Evolutionary conservation across 805 yeast species (phyloP).

Genomic region (Yarrowia keelungensis): DNA sequence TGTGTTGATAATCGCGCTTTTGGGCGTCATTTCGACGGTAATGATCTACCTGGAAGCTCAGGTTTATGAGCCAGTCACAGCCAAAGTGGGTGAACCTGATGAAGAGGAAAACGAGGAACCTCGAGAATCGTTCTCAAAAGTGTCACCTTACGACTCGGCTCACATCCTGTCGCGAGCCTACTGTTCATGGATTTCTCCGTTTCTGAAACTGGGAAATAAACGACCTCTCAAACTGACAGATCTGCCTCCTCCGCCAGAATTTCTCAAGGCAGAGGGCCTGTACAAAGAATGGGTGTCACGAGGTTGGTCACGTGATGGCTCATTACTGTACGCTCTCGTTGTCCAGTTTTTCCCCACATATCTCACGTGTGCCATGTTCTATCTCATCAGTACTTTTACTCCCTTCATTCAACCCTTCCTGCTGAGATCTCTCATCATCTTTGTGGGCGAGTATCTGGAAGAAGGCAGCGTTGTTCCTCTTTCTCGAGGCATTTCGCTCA

Average conservation of each 20-base stretch:
- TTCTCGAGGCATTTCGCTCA: slow-evolving; percentile 76
- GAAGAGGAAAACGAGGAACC: neutral
- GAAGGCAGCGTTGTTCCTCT: slow-evolving; percentile 59
- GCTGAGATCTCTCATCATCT: slow-evolving; percentile 52
- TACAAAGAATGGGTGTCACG: slow-evolving; percentile 50
- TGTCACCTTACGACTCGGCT: slow-evolving; percentile 26
- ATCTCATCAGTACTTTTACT: slow-evolving; percentile 54
- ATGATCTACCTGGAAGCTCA: slow-evolving; percentile 48
- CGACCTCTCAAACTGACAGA: slow-evolving; percentile 12
- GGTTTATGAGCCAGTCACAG: slow-evolving; percentile 2
- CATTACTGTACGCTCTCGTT: slow-evolving; percentile 42
- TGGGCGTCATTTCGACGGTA: neutral
- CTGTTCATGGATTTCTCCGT: slow-evolving; percentile 23
- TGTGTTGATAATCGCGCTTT: neutral
- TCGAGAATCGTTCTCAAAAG: neutral
- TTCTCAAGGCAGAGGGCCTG: slow-evolving; percentile 48
- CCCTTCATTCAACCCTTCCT: slow-evolving; percentile 56
- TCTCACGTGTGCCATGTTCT: slow-evolving; percentile 55
- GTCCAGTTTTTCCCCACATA: slow-evolving; percentile 55
- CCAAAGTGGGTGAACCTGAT: neutral
- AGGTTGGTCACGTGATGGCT: slow-evolving; percentile 23
- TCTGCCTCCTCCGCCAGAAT: slow-evolving; percentile 19
- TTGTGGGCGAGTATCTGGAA: slow-evolving; percentile 57
- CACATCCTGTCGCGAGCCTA: slow-evolving; percentile 28
- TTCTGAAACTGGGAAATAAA: slow-evolving; percentile 13